Conservation (phyloP, 345 rosid genomes). For the Salix brachista region DNA sequence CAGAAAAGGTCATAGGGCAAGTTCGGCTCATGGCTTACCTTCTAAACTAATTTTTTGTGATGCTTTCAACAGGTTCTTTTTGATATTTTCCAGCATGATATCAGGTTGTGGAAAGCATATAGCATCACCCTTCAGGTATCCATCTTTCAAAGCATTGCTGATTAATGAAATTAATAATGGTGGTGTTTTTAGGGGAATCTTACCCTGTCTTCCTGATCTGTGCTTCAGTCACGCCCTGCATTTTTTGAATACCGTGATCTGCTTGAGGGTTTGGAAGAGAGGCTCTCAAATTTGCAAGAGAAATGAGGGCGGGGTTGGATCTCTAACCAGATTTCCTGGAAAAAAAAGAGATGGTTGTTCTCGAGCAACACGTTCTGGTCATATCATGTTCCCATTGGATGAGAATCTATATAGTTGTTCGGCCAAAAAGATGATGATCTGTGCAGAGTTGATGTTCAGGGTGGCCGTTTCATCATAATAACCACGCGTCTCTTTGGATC, state of each 20-base stretch:
- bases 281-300: conserved; percentile 38
- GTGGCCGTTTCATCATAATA: not conserved
- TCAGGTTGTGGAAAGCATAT: conserved; percentile 84
- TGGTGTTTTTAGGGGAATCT: not conserved
- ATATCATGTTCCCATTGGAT: not conserved
- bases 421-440: not conserved
- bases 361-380: not conserved
- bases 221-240: conserved; percentile 54
- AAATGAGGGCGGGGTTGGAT: conserved; percentile 14
- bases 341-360: not conserved
- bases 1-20: not conserved
- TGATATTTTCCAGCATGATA: conserved; percentile 75
- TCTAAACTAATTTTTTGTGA: not conserved
- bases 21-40: not conserved
- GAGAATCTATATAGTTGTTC: not conserved
- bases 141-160: not conserved
- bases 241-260: conserved; percentile 75
- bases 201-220: not conserved
- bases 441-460: not conserved
- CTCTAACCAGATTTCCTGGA: not conserved
- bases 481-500: not conserved
- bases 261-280: conserved; percentile 56
- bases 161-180: not conserved
- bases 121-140: conserved; percentile 49
- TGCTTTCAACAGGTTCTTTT: conserved; percentile 58